Base-by-base conservation (phyloP, 495 filamentous ascomycete species). In the Lepidopterella palustris region DNA sequence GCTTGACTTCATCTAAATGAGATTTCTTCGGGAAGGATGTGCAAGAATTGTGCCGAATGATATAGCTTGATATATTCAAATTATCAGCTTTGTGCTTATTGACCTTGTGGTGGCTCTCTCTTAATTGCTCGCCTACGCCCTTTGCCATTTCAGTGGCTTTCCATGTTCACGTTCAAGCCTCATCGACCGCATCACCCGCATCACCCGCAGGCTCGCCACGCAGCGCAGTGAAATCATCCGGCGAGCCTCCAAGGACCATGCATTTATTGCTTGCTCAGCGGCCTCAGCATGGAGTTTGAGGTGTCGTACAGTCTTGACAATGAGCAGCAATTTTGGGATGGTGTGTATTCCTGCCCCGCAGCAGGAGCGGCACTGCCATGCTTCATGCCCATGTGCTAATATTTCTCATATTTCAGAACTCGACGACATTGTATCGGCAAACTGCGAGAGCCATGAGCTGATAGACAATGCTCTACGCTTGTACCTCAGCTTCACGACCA, bases 241-340 rank as follows among this genome's bases (percentile, higher is more conserved):
- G 47, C 20, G 23, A 42, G 35, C 47, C 21, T 15, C 47, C 47
- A 18, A 50, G 24, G 66, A 69, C 29, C 49, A 69, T 69, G 66
- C 31, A 66, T 63, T 27, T 65, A 52, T 25, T 58, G 52, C 32
- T 54, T 45, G 45, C 24, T 45, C 29, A 28, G 48, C 50, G 60
- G 67, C 71, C 52, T 52, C 62, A 68, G 49, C 55, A 82, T 82
- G 79, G 86, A 87, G 61, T 77, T 81, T 63, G 87, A 89, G 72
- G 81, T 81, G 64, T 81, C 78, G 65, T 84, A 82, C 71, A 77
- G 76, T 66, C 78, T 88, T 70, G 89, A 95, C 73, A 87, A 83
- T 74, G 90, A 92, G 77, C 81, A 91, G 71, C 88, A 96, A 74
- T 93, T 97, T 76, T 97, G 93, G 93, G 77, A 84, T 74, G 88